Conservation (phyloP, 163 green algal genomes). For the Chloromonas sp. region DNA sequence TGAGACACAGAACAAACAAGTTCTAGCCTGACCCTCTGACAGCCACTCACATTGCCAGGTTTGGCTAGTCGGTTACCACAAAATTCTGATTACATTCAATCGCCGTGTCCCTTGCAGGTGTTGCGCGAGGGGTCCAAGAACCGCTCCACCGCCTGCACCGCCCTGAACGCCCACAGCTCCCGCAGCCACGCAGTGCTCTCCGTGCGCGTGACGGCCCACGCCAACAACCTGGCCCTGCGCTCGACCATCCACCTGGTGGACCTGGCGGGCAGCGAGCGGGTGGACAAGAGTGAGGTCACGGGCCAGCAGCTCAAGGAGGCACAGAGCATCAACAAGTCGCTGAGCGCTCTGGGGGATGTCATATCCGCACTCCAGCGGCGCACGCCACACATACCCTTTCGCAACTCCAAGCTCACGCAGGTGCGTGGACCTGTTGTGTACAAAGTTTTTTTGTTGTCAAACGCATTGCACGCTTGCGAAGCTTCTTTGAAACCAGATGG, state of each 20-base stretch:
- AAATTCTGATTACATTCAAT: too few species aligned
- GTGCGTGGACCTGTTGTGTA: constrained; percentile 10
- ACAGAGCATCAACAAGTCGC: constrained; percentile 79
- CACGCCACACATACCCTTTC: constrained; percentile 68
- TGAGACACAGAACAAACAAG: too few species aligned
- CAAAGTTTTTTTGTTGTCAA: not conserved
- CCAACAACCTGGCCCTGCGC: not conserved
- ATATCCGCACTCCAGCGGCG: constrained; percentile 65
- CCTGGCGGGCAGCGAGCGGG: constrained; percentile 62
- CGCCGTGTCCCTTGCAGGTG: not conserved
- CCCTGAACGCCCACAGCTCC: constrained; percentile 60
- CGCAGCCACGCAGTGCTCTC: constrained; percentile 66
- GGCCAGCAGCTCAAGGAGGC: constrained; percentile 74
- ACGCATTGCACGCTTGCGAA: not conserved
- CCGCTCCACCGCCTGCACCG: constrained; percentile 59
- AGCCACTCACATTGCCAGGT: too few species aligned
- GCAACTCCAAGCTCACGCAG: constrained; percentile 79
- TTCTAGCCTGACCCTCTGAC: too few species aligned
- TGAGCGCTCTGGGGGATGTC: constrained; percentile 75
- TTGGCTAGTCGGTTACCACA: too few species aligned
- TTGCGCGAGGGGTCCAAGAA: constrained; percentile 44
- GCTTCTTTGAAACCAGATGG: not conserved
- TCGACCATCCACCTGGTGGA: constrained; percentile 21
- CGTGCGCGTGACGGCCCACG: constrained; percentile 35
- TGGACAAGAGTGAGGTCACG: constrained; percentile 53